These are phyloP conservation scores for Phoenix dactylifera DNA, from an alignment of 176 grass and related monocot species.

Conservation along the genomic window DNA sequence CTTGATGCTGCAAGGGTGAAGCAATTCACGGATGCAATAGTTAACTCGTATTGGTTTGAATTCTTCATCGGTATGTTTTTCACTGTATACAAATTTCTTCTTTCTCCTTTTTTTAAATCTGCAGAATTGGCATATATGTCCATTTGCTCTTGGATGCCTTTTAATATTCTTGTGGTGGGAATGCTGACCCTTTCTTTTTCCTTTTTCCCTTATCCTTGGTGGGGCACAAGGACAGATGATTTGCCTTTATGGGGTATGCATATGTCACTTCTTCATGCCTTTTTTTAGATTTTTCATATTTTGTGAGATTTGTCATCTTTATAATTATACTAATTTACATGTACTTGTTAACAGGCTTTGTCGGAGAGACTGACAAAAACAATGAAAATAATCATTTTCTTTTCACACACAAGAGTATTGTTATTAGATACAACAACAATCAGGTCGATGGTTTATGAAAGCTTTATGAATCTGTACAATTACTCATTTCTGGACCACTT, in stretches of 20 bases:
- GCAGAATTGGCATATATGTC: not conserved
- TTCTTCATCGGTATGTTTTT: constrained; percentile 1
- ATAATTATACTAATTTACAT: not conserved
- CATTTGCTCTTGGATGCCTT: not conserved
- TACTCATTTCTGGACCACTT: too few relatives aligned
- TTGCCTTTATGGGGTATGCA: constrained; percentile 1
- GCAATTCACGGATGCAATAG: constrained; percentile 1
- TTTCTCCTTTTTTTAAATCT: not conserved
- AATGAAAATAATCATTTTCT: constrained; percentile 2
- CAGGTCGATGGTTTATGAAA: not conserved
- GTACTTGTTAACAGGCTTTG: not conserved
- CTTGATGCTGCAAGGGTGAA: not conserved
- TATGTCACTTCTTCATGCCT: not conserved
- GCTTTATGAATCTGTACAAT: too few relatives aligned
- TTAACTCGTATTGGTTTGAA: not conserved
- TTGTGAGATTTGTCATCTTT: not conserved
- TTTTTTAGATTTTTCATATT: not conserved
- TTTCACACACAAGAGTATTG: constrained; percentile 1
- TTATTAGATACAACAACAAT: not conserved
- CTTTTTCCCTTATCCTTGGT: not conserved
- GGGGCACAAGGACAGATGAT: not conserved
- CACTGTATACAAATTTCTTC: not conserved
- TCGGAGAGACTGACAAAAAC: not conserved
- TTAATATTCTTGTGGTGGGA: not conserved
- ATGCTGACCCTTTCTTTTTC: too few relatives aligned